Evolutionary conservation across 106 monocot species (phyloP).

Genomic region (Posidonia australis): DNA sequence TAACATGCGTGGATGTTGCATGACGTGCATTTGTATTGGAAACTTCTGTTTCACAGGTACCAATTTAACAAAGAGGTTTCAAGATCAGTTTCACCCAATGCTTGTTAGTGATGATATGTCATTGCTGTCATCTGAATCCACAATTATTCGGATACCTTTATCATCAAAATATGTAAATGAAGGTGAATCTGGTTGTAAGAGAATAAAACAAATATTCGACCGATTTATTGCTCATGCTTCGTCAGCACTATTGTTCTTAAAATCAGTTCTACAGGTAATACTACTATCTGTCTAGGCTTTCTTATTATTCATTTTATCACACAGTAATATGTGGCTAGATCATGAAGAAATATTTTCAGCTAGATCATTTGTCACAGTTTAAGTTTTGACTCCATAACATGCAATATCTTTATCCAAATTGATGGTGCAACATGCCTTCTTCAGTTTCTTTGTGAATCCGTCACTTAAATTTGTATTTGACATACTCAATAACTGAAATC

Average conservation of each 20-base stretch:
- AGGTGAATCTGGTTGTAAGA: conserved; percentile 44
- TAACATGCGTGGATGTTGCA: neutral
- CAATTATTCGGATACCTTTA: conserved; percentile 88
- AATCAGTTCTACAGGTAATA: conserved; percentile 76
- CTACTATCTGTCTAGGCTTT: too few species aligned
- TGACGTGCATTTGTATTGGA: neutral
- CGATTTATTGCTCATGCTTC: conserved; percentile 54
- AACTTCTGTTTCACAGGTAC: conserved; percentile 45
- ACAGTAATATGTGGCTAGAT: neutral
- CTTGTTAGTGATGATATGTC: conserved; percentile 41
- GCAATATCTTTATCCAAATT: too few species aligned
- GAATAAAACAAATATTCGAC: conserved; percentile 64
- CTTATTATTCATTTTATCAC: neutral
- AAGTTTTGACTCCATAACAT: too few species aligned
- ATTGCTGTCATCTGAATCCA: conserved; percentile 39
- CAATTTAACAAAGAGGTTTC: conserved; percentile 64
- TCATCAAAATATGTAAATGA: conserved; percentile 64
- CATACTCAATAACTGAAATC: too few species aligned
- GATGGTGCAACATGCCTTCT: too few species aligned
- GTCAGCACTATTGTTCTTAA: conserved; percentile 62
- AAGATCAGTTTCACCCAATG: conserved; percentile 85
- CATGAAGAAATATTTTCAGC: too few species aligned
- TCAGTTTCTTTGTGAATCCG: too few species aligned
- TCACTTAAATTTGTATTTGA: too few species aligned
- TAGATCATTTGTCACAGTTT: too few species aligned